Evolutionary conservation across 2,329 filamentous ascomycete genomes (phyloP).

Genomic region (Ascochyta fabae): DNA sequence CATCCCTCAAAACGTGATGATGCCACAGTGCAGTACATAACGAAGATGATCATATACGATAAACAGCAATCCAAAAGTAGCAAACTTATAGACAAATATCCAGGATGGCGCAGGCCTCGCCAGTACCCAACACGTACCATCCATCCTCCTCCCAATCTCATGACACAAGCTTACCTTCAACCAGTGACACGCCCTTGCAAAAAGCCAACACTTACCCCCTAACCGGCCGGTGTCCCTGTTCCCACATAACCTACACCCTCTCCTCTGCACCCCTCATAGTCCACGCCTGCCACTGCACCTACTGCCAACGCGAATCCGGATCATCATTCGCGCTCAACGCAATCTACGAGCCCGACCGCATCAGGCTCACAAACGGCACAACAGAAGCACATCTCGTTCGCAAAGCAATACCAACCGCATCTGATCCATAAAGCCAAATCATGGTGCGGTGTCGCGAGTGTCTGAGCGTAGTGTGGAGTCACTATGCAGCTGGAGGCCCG

Average conservation of each 20-base stretch:
- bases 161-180: neutral
- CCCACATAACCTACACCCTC: slow-evolving; percentile 29
- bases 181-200: neutral
- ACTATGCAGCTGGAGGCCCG: slow-evolving; percentile 45
- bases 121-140: too few species aligned
- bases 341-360: slow-evolving; percentile 48
- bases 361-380: slow-evolving; percentile 36
- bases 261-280: slow-evolving; percentile 33
- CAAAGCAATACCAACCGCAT: slow-evolving; percentile 27
- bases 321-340: slow-evolving; percentile 50
- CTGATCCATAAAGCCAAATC: slow-evolving; percentile 42
- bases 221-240: slow-evolving; percentile 32
- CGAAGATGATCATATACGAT: neutral
- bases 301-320: slow-evolving; percentile 56
- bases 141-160: too few species aligned
- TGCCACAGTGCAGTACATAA: neutral
- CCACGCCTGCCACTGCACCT: slow-evolving; percentile 56
- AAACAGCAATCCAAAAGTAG: too few species aligned
- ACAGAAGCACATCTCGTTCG: slow-evolving; percentile 43
- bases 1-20: neutral
- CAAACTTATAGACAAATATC: too few species aligned
- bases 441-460: slow-evolving; percentile 54
- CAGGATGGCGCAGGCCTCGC: too few species aligned
- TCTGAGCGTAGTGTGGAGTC: slow-evolving; percentile 50
- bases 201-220: neutral